Base-by-base conservation (phyloP, 139 green algal genomes). In the Spirogloea muscicola region DNA sequence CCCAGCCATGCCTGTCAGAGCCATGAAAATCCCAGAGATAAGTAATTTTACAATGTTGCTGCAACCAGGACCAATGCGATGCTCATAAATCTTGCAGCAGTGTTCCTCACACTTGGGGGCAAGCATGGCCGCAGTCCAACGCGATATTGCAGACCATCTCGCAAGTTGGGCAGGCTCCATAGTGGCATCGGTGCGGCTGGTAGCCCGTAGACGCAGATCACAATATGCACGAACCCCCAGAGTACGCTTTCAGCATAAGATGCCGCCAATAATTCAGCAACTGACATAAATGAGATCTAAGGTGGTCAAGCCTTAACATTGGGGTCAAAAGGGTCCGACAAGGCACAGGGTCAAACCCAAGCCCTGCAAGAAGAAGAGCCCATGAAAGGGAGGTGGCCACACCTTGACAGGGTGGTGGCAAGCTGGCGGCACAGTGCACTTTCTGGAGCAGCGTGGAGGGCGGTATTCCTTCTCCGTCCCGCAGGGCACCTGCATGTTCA, bases 111-210 rank as follows among this genome's bases (percentile, higher is more conserved):
- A 74, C 65, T 49, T 49, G 67, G 18, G 46, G 62, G 77, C 89
- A 94, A 0, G 25, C 18, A 66, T 94, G 88, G 16, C 85, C 79
- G 44, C 89, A 94, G 1, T 73, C 3, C 27, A 92, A 78, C 33
- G 61, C 34, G 3, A 72, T 83, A 31, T 76, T 80, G 62, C 90
- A 95, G 2, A 75, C 44, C 7, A 69, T n/a, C 0, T 71, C 51
- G 84, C 90, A 96, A 1, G 87, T 81, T 1, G 90, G 90, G 74
- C 90, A 96, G 0, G 87, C 66, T 1, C 90, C 90, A 76, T 85
- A 96, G 74, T 96, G 90, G 75, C 90, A 96, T 18, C 77, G 59
- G 68, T 95, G 90, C 3, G 71, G 68, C 16, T 82, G 61, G 5
- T 37, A 41, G 42, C 43, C 10, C 10, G 43, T 13, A 13, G 10